A percentile compares a stretch with the other conserved stretches of the same genome.
Conservation (phyloP, 169 alveolate genomes). For the Plasmodium relictum region DNA sequence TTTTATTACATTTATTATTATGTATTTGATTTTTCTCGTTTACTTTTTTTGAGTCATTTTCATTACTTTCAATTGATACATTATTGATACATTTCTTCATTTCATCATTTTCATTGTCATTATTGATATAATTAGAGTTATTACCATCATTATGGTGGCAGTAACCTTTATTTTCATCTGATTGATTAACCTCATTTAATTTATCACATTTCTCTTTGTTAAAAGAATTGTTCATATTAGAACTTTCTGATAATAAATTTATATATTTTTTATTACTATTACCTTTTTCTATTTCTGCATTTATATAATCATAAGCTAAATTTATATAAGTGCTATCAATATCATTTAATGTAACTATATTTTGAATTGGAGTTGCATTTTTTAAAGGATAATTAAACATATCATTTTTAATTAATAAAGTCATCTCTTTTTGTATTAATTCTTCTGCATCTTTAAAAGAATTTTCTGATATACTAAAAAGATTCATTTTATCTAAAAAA, state of each 20-base stretch:
- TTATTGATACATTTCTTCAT: neutral
- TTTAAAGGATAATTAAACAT: constrained; percentile 73
- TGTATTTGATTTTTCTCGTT: neutral
- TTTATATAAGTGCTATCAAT: constrained; percentile 6
- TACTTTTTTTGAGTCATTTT: neutral
- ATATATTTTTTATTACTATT: neutral
- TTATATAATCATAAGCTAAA: constrained; percentile 20
- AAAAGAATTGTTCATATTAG: neutral
- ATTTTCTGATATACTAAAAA: neutral
- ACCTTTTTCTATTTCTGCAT: constrained; percentile 64
- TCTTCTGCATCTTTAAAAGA: constrained; percentile 1
- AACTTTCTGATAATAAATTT: neutral
- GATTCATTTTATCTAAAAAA: constrained; percentile 46
- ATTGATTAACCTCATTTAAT: neutral
- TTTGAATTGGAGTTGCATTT: constrained; percentile 62
- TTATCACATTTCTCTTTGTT: neutral
- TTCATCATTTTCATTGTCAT: neutral
- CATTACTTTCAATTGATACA: neutral
- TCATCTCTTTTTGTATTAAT: constrained; percentile 40
- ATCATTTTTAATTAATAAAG: constrained; percentile 47
- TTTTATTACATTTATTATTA: neutral
- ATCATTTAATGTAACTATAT: constrained; percentile 25
- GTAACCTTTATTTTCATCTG: neutral
- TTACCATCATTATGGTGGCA: neutral
- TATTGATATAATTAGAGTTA: neutral